Evolutionary conservation across 1,139 yeast species (phyloP).

Genomic region (Hyphopichia burtonii): DNA sequence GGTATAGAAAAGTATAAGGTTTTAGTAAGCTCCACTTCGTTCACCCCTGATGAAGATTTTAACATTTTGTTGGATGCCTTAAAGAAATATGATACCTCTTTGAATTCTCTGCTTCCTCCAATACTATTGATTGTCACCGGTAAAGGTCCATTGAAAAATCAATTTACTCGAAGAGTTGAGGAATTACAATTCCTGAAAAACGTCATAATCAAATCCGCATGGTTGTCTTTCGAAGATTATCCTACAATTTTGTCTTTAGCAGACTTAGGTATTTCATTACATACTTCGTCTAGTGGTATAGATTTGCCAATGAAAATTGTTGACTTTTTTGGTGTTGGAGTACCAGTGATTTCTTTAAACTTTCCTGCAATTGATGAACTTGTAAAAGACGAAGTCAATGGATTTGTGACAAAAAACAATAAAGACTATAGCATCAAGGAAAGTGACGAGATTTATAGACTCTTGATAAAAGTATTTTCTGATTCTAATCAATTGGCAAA

Average conservation of each 20-base stretch:
- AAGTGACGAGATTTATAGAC: slow-evolving; percentile 49
- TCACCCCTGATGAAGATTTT: slow-evolving; percentile 94
- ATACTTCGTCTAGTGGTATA: slow-evolving; percentile 86
- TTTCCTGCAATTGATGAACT: slow-evolving; percentile 73
- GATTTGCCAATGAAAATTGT: slow-evolving; percentile 97
- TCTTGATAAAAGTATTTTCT: slow-evolving; percentile 46
- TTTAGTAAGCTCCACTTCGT: slow-evolving; percentile 84
- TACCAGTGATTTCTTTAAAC: slow-evolving; percentile 79
- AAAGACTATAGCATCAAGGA: slow-evolving; percentile 43
- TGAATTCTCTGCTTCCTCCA: slow-evolving; percentile 36
- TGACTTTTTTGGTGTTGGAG: slow-evolving; percentile 94
- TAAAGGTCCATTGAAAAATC: slow-evolving; percentile 76
- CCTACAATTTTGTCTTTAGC: slow-evolving; percentile 74
- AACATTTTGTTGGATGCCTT: slow-evolving; percentile 67
- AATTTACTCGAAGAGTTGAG: slow-evolving; percentile 47
- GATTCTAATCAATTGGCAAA: slow-evolving; percentile 29
- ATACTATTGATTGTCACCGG: slow-evolving; percentile 82
- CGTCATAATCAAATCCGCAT: slow-evolving; percentile 60
- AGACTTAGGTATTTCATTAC: slow-evolving; percentile 87
- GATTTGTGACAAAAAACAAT: slow-evolving; percentile 34
- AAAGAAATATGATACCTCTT: slow-evolving; percentile 49
- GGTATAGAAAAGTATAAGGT: slow-evolving; percentile 50
- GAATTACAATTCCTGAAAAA: slow-evolving; percentile 42
- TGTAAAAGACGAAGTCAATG: slow-evolving; percentile 48
- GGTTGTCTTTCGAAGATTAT: slow-evolving; percentile 82